Evolutionary conservation across 768 basidiomycete species (phyloP).

Genomic region (Hypholoma fasciculare): DNA sequence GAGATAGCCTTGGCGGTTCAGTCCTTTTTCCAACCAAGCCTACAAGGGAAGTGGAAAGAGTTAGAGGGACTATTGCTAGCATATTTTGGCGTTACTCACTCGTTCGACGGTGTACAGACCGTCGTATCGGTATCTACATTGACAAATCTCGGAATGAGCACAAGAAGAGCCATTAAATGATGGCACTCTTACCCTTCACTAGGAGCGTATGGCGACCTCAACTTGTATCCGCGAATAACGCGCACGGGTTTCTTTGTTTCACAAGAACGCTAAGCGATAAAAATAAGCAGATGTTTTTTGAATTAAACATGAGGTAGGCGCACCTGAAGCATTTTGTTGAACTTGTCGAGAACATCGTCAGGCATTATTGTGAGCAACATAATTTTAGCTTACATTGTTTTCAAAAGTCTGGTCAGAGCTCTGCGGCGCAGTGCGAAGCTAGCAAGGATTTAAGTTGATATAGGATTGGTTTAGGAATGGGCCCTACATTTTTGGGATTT

Average conservation of each 20-base stretch:
- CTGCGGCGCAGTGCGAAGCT: conserved; percentile 90
- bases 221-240: conserved; percentile 85
- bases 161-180: background rate
- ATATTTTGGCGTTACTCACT: conserved; percentile 31
- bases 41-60: conserved; percentile 20
- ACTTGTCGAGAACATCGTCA: conserved; percentile 26
- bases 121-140: conserved; percentile 80
- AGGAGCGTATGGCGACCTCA: conserved; percentile 73
- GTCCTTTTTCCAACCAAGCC: conserved; percentile 76
- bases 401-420: conserved; percentile 84
- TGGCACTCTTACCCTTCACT: conserved; percentile 58
- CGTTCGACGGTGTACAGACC: conserved; percentile 82
- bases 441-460: background rate
- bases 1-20: conserved; percentile 65
- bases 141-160: background rate
- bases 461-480: background rate
- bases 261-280: conserved; percentile 55
- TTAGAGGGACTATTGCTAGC: background rate
- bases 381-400: conserved; percentile 38
- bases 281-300: background rate
- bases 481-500: conserved; percentile 78
- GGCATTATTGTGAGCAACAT: background rate
- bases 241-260: conserved; percentile 82
- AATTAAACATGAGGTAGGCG: background rate
- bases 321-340: conserved; percentile 72